phyloP scores from a whole-genome alignment of 2,329 filamentous ascomycete genomes.

The Akanthomyces lecanii region DNA sequence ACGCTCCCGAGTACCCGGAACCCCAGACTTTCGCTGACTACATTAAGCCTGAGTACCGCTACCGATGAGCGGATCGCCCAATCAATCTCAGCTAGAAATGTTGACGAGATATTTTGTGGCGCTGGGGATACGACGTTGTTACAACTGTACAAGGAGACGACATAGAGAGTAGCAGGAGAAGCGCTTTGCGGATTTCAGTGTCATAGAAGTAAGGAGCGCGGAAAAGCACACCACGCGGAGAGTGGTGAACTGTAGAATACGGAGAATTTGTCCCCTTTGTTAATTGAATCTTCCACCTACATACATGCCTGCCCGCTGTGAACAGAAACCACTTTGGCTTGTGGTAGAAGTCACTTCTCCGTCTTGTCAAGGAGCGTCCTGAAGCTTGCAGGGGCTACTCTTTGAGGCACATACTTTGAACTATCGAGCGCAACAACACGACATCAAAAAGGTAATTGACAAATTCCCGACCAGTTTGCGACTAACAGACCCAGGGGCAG shows the following conservation, averaged over 20 bases:
- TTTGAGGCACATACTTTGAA: too few species aligned
- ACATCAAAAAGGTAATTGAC: too few species aligned
- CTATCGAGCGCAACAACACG: too few species aligned
- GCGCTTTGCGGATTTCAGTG: slow-evolving; percentile 20
- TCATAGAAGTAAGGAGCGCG: slow-evolving; percentile 18
- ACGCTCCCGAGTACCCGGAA: slow-evolving; percentile 66
- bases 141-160: slow-evolving; percentile 10
- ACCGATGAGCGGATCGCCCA: slow-evolving; percentile 39
- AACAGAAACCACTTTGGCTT: background rate
- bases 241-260: slow-evolving; percentile 38
- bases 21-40: slow-evolving; percentile 97
- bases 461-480: too few species aligned
- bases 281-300: slow-evolving; percentile 28
- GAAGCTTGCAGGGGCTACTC: too few species aligned
- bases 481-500: too few species aligned
- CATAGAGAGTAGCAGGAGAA: background rate
- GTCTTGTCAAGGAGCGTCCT: too few species aligned
- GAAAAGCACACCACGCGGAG: slow-evolving; percentile 22
- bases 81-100: background rate
- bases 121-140: background rate
- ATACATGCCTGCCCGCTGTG: background rate
- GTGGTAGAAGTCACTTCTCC: too few species aligned
- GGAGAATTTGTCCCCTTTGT: slow-evolving; percentile 32
- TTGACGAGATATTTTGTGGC: background rate
- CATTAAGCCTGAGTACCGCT: slow-evolving; percentile 92